Conservation (phyloP, 352 stramenopile genomes). For the Globisporangium ultimum region DNA sequence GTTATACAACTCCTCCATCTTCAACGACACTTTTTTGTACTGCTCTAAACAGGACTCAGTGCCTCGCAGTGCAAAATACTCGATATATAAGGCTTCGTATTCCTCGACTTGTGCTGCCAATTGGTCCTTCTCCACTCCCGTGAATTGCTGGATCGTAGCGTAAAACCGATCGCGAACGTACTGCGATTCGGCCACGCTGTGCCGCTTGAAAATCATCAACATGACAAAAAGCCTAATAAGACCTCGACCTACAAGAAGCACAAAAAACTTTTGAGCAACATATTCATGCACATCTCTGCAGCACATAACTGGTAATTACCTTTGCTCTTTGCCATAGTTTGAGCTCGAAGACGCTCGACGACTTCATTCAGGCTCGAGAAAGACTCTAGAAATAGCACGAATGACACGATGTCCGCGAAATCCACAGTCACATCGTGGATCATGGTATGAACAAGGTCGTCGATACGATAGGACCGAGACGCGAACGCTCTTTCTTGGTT, state of each 20-base stretch:
- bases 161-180: conserved; percentile 48
- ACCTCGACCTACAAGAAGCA: conserved; percentile 30
- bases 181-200: conserved; percentile 21
- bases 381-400: conserved; percentile 66
- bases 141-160: conserved; percentile 34
- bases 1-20: conserved; percentile 26
- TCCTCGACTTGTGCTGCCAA: conserved; percentile 38
- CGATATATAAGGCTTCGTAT: conserved; percentile 46
- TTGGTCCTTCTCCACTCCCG: conserved; percentile 27
- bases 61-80: conserved; percentile 43
- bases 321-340: conserved; percentile 39
- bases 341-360: conserved; percentile 43
- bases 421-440: conserved; percentile 35
- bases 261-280: conserved; percentile 5
- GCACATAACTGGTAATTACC: conserved; percentile 24
- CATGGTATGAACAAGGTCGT: conserved; percentile 35
- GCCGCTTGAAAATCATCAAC: conserved; percentile 54
- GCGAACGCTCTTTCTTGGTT: conserved; percentile 12
- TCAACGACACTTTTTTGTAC: conserved; percentile 16
- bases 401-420: conserved; percentile 60
- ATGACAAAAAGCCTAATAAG: conserved; percentile 64
- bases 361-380: conserved; percentile 68
- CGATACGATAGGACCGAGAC: conserved; percentile 18
- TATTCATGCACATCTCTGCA: not conserved
- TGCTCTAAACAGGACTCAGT: conserved; percentile 8